These are phyloP conservation scores for Pythium insidiosum DNA, from an alignment of 352 stramenopile genomes.

Conservation along the genomic window DNA sequence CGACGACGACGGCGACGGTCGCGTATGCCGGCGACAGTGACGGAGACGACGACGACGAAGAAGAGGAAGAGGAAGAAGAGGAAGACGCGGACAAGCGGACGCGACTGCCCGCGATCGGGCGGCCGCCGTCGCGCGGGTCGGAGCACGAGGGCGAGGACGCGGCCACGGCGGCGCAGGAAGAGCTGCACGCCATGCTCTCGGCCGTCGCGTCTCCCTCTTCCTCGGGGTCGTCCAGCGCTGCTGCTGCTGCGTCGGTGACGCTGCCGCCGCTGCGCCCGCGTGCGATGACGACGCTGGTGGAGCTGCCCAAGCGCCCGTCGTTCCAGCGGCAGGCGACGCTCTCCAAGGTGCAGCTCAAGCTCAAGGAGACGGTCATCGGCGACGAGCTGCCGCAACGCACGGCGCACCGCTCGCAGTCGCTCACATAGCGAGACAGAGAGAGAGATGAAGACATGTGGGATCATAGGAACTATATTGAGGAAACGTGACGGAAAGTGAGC, in stretches of 20 bases:
- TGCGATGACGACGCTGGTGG: neutral
- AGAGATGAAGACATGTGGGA: neutral
- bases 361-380: slow-evolving; percentile 46
- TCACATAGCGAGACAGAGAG: neutral
- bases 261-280: slow-evolving; percentile 14
- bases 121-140: neutral
- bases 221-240: no score
- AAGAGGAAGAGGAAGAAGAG: slow-evolving; percentile 2
- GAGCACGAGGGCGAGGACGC: slow-evolving; percentile 9
- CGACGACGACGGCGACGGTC: neutral
- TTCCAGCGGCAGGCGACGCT: slow-evolving; percentile 7
- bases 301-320: slow-evolving; percentile 9
- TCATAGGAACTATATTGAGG: neutral
- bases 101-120: neutral
- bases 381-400: slow-evolving; percentile 27
- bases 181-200: slow-evolving; percentile 6
- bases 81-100: neutral
- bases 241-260: slow-evolving; percentile 3
- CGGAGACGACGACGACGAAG: slow-evolving; percentile 10
- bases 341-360: slow-evolving; percentile 34
- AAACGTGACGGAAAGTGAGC: no score
- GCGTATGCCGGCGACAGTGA: slow-evolving; percentile 1
- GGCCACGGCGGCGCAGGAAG: neutral
- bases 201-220: neutral
- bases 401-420: neutral